A percentile compares a stretch with the other conserved stretches of the same genome.
Evolutionary conservation across 176 grass and related monocot species (phyloP).

Genomic region (Themeda triandra): DNA sequence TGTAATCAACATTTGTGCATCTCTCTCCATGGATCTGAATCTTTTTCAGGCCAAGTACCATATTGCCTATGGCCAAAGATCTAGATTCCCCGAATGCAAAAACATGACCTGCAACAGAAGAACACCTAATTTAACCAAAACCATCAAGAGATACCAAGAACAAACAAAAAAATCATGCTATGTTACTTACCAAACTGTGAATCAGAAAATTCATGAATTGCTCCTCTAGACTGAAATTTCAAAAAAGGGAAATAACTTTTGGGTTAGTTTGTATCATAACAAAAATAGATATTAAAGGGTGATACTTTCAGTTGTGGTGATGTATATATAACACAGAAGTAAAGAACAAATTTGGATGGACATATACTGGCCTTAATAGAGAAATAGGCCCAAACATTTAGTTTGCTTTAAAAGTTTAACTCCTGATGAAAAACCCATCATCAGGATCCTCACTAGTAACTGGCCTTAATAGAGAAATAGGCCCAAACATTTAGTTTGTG

Average conservation of each 20-base stretch:
- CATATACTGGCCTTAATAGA: constrained; percentile 84
- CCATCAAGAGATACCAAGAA: constrained; percentile 1
- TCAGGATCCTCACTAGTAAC: constrained; percentile 99
- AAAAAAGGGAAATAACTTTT: constrained; percentile 10
- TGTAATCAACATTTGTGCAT: too few species aligned
- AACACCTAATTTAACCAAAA: constrained; percentile 25
- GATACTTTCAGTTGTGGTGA: constrained; percentile 19
- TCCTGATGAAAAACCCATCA: constrained; percentile 86
- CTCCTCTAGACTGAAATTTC: constrained; percentile 84
- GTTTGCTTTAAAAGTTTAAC: constrained; percentile 98
- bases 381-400: too few species aligned
- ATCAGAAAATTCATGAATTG: constrained; percentile 98
- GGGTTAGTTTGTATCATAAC: constrained; percentile 12
- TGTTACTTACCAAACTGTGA: constrained; percentile 88
- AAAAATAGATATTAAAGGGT: neutral
- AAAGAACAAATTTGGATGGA: constrained; percentile 33
- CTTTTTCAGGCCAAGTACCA: constrained; percentile 94
- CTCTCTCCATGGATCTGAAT: too few species aligned
- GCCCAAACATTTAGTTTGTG: too few species aligned
- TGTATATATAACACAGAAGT: constrained; percentile 18
- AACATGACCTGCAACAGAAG: constrained; percentile 75
- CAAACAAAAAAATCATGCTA: neutral
- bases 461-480: too few species aligned
- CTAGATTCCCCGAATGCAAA: constrained; percentile 99
- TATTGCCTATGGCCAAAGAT: constrained; percentile 90